Evolutionary conservation across 768 basidiomycete genomes (phyloP).

Genomic region (Gymnopilus dilepis): DNA sequence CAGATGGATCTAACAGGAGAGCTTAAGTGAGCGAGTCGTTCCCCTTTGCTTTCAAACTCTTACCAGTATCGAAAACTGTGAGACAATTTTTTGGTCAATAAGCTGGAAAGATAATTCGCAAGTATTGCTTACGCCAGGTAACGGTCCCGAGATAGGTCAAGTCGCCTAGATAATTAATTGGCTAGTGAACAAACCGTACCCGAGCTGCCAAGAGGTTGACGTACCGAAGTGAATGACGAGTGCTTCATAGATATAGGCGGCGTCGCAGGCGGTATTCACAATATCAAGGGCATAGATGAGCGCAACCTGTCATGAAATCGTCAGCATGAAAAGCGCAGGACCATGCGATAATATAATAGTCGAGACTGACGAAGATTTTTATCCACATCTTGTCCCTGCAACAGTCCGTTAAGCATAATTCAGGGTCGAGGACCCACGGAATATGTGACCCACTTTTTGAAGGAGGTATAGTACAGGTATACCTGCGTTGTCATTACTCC

Average conservation of each 20-base stretch:
- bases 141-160: conserved; percentile 13
- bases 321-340: not conserved
- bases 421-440: not conserved
- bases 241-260: conserved; percentile 50
- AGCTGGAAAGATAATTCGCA: not conserved
- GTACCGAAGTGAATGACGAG: conserved; percentile 51
- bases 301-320: conserved; percentile 35
- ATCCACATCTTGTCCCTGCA: conserved; percentile 27
- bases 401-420: not conserved
- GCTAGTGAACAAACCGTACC: not conserved
- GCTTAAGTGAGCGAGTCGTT: not conserved
- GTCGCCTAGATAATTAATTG: conserved; percentile 14
- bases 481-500: conserved; percentile 54
- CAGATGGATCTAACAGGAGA: conserved; percentile 41
- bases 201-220: conserved; percentile 4
- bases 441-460: conserved; percentile 29
- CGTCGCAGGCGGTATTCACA: conserved; percentile 47
- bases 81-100: not conserved
- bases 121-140: conserved; percentile 25
- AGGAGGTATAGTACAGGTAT: conserved; percentile 50
- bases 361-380: conserved; percentile 45
- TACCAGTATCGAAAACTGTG: conserved; percentile 47
- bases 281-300: conserved; percentile 52
- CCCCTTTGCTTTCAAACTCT: not conserved
- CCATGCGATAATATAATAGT: not conserved